These are phyloP conservation scores for Kwoniella newhampshirensis DNA, from an alignment of 768 basidiomycete species.

Conservation along the genomic window DNA sequence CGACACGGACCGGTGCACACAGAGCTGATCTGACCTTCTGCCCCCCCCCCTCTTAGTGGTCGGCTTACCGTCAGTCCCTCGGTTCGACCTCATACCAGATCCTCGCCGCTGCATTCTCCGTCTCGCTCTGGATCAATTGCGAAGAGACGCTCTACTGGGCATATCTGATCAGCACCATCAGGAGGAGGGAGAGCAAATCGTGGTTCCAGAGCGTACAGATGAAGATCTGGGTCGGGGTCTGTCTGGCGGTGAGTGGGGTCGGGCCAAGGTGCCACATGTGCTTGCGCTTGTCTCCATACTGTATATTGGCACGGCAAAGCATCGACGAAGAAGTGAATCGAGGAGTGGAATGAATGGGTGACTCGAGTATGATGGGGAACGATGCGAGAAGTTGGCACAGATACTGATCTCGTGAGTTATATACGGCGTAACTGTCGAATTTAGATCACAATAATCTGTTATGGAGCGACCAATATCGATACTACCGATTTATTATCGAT, in stretches of 20 bases:
- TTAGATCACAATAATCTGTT: no score
- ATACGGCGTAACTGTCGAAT: no score
- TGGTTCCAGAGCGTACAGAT: constrained; percentile 42
- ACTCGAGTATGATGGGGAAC: no score
- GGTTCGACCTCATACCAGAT: constrained; percentile 27
- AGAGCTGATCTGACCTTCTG: no score
- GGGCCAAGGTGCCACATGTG: no score
- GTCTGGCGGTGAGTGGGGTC: constrained; percentile 73
- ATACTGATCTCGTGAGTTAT: no score
- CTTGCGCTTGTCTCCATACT: no score
- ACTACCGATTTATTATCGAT: constrained; percentile 31
- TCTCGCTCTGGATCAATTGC: constrained; percentile 31
- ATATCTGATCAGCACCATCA: constrained; percentile 37
- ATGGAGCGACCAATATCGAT: constrained; percentile 28
- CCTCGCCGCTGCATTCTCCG: constrained; percentile 26
- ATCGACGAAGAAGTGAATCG: no score
- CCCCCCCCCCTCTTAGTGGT: constrained; percentile 21
- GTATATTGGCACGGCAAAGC: no score
- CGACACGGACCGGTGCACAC: no score
- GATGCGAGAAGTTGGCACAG: no score
- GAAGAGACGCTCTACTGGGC: constrained; percentile 44
- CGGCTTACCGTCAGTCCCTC: constrained; percentile 11
- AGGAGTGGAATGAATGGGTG: no score
- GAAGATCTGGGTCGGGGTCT: constrained; percentile 63
- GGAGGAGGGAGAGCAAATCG: constrained; percentile 17